phyloP scores from a whole-genome alignment of 2,329 filamentous ascomycete genomes.

The Camptophora hylomeconis region DNA sequence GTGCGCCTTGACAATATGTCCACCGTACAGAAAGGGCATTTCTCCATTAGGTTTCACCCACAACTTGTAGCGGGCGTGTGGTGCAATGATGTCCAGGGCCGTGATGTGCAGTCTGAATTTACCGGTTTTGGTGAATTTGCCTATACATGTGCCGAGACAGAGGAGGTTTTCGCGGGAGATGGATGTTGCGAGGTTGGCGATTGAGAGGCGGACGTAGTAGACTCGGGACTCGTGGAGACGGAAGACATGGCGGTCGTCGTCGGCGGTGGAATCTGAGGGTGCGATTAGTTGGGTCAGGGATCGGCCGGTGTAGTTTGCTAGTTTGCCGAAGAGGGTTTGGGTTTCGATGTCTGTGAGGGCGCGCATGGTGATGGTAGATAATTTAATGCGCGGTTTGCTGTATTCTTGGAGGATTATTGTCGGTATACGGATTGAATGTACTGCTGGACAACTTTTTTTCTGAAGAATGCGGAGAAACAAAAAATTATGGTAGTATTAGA shows the following conservation, averaged over 20 bases:
- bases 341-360: constrained; percentile 56
- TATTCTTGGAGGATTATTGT: neutral
- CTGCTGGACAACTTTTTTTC: too few species aligned
- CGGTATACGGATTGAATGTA: too few species aligned
- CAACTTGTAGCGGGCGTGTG: constrained; percentile 89
- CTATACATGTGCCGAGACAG: constrained; percentile 78
- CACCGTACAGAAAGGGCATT: constrained; percentile 94
- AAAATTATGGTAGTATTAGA: too few species aligned
- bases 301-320: constrained; percentile 83
- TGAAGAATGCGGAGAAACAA: too few species aligned
- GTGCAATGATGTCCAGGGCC: constrained; percentile 73
- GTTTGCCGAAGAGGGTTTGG: constrained; percentile 73
- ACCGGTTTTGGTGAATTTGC: constrained; percentile 91
- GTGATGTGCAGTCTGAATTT: constrained; percentile 95
- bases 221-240: constrained; percentile 70
- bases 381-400: too few species aligned
- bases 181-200: constrained; percentile 83
- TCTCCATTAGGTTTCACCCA: constrained; percentile 95
- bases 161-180: constrained; percentile 71
- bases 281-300: constrained; percentile 76
- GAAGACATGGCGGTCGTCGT: constrained; percentile 71
- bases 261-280: constrained; percentile 52
- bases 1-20: constrained; percentile 73
- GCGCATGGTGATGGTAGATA: too few species aligned
- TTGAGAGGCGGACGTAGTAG: constrained; percentile 80